phyloP scores from a whole-genome alignment of 345 rosid genomes.

The Corchorus olitorius region DNA sequence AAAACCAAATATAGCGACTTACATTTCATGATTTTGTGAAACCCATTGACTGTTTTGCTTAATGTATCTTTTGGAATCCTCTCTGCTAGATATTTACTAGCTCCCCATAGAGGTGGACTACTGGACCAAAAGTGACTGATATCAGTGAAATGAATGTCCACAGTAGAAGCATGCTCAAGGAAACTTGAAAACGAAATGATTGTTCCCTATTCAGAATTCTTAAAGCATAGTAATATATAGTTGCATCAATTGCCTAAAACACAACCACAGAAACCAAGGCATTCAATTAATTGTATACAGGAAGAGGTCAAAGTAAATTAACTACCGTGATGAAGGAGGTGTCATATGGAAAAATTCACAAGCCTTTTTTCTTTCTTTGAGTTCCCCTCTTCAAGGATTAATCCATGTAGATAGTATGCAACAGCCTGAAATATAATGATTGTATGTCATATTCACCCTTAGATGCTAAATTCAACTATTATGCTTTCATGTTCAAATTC shows the following conservation, averaged over 20 bases:
- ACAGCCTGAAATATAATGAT: conserved; percentile 52
- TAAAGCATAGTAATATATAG: too few relatives aligned
- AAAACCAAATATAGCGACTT: not conserved
- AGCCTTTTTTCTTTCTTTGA: conserved; percentile 54
- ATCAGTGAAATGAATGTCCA: not conserved
- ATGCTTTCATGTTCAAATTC: not conserved
- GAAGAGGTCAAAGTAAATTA: not conserved
- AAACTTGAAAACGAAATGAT: not conserved
- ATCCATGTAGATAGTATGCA: conserved; percentile 69
- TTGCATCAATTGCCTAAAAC: not conserved
- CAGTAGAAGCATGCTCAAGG: not conserved
- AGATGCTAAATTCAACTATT: not conserved
- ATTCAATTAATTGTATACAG: not conserved
- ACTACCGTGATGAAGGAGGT: conserved; percentile 64
- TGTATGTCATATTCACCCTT: not conserved
- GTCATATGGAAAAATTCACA: conserved; percentile 48
- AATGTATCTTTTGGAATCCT: conserved; percentile 32
- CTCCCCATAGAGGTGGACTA: conserved; percentile 38
- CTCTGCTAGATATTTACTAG: conserved; percentile 34
- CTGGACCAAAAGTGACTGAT: conserved; percentile 21
- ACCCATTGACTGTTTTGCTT: conserved; percentile 23
- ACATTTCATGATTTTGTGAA: conserved; percentile 32
- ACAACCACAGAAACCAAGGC: not conserved
- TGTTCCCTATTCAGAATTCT: not conserved
- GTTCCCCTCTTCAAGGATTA: conserved; percentile 66